Conservation (phyloP, 108 stramenopile species). For the Fistulifera pelliculosa region DNA sequence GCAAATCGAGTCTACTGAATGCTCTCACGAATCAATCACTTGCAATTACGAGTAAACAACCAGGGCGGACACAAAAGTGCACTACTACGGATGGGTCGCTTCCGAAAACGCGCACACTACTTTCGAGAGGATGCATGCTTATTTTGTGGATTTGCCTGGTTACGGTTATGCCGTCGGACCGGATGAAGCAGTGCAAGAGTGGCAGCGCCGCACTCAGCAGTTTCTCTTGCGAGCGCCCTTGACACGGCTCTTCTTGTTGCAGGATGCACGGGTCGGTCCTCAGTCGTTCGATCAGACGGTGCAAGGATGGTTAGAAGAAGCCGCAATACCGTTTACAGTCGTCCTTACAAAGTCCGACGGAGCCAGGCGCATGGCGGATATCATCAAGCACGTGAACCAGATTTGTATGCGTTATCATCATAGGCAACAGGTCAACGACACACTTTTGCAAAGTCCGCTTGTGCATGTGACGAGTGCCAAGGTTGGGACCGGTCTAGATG, state of each 20-base stretch:
- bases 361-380: slow-evolving; percentile 19
- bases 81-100: slow-evolving; percentile 71
- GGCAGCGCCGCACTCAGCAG: slow-evolving; percentile 74
- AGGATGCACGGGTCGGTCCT: slow-evolving; percentile 55
- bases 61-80: slow-evolving; percentile 89
- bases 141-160: slow-evolving; percentile 69
- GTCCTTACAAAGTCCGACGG: slow-evolving; percentile 83
- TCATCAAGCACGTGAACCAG: slow-evolving; percentile 61
- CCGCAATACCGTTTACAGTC: slow-evolving; percentile 55
- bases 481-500: slow-evolving; percentile 29
- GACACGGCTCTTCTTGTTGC: slow-evolving; percentile 53
- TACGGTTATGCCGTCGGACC: slow-evolving; percentile 76
- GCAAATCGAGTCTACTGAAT: slow-evolving; percentile 87
- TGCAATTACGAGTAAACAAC: slow-evolving; percentile 69
- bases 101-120: background rate
- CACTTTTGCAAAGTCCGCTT: slow-evolving; percentile 19
- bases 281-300: slow-evolving; percentile 48
- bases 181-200: slow-evolving; percentile 46
- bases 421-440: slow-evolving; percentile 5
- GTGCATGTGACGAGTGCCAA: slow-evolving; percentile 47
- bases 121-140: slow-evolving; percentile 15
- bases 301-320: slow-evolving; percentile 81
- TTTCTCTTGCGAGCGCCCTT: slow-evolving; percentile 48
- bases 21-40: slow-evolving; percentile 57
- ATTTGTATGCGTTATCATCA: slow-evolving; percentile 56